These are phyloP conservation scores for Penicillium palitans DNA, from an alignment of 2,329 filamentous ascomycete genomes.

Conservation along the genomic window DNA sequence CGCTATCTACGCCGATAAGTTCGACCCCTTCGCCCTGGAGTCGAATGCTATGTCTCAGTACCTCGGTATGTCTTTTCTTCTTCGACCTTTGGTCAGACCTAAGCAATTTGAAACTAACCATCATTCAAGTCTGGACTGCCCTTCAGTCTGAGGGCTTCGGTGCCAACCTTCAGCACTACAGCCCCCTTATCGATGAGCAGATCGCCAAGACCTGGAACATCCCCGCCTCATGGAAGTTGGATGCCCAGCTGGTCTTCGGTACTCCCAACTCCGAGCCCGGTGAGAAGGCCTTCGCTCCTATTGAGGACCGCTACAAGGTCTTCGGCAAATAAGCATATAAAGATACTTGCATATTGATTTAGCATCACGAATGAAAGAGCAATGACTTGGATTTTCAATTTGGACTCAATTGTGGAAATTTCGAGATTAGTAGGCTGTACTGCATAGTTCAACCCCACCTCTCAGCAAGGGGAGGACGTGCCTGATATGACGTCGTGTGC, in stretches of 20 bases:
- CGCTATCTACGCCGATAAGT: constrained; percentile 74
- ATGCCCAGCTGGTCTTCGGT: constrained; percentile 83
- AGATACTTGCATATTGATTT: neutral
- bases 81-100: neutral
- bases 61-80: constrained; percentile 39
- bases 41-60: constrained; percentile 78
- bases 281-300: constrained; percentile 32
- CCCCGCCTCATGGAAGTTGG: constrained; percentile 70
- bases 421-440: neutral
- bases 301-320: constrained; percentile 39
- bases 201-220: constrained; percentile 68
- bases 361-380: constrained; percentile 9
- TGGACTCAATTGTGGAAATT: neutral
- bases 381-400: neutral
- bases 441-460: neutral
- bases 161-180: constrained; percentile 90
- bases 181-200: constrained; percentile 75
- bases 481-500: neutral
- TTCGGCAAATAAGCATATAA: constrained; percentile 33
- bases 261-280: constrained; percentile 23
- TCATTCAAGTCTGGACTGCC: constrained; percentile 64
- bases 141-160: constrained; percentile 81
- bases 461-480: neutral
- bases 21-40: constrained; percentile 74
- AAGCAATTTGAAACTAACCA: constrained; percentile 4